Evolutionary conservation across 495 filamentous ascomycete species (phyloP), one percentile per base, ranked within the genome.

Genomic region (Aspergillus asperescens): DNA sequence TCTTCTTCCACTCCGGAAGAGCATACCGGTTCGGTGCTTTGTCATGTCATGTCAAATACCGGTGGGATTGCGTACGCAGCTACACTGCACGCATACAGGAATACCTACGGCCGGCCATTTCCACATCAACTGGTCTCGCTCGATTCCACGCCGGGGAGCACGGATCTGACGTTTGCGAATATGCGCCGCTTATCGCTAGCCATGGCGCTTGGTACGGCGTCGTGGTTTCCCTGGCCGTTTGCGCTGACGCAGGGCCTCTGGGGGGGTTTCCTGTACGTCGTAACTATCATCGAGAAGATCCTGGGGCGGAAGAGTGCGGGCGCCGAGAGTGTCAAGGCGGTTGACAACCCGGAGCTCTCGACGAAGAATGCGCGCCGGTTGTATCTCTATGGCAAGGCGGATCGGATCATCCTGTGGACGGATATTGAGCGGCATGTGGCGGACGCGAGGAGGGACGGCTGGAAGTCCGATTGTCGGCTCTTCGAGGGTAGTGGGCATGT

Each of bases 401-500:
- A 82, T 63, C 73, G 79, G 51, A 72, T 82, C 20, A 80, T 81
- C 43, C 55, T 65, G 31, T 80, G 70, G 67, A 59, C 76, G 53
- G 76, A 81, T 50, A 62, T 82, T 45, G 78, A 82, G 58, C 57
- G 57, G 29, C 75, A 80, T 52, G 73, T 75, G 15, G 75, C 72
- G 1, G 31, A 60, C 22, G 75, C 74, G 3, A 64, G 65, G 54
- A 58, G 50, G 18, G 60, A 50, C 31, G 78, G 77, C 0, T 81
- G 73, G 32, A 56, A 42, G 7, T 69, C 72, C 7, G 67, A 70
- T 22, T 41, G 65, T 23, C 67, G 75, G 54, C 56, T 76, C 55
- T 82, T 82, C 50, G 69, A 79, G 45, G 76, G 76, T 16, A 76
- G 76, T 16, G 62, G 69, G 1, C 78, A 81, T 58, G 78, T 81